A percentile compares a stretch with the other conserved stretches of the same genome.
Evolutionary conservation across 352 stramenopile genomes (phyloP).

Genomic region (Phytopythium cucurbitacearum): DNA sequence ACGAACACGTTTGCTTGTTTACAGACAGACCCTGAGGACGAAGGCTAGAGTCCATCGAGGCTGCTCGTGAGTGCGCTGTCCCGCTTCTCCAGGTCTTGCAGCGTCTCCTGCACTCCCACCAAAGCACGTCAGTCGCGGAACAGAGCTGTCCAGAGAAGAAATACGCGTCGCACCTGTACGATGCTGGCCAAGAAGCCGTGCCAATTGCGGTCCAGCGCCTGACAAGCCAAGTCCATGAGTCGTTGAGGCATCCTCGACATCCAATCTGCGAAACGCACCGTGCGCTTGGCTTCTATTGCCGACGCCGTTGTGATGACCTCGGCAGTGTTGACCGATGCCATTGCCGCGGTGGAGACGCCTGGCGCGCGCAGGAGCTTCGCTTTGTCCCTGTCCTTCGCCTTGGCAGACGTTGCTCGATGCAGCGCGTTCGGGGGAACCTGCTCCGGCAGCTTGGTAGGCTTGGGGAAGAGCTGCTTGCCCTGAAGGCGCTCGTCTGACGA

Average conservation of each 20-base stretch:
- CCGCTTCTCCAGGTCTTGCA: constrained; percentile 60
- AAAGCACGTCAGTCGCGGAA: neutral
- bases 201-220: constrained; percentile 63
- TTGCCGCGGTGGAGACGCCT: constrained; percentile 6
- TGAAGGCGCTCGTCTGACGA: constrained; percentile 32
- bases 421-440: constrained; percentile 5
- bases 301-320: constrained; percentile 45
- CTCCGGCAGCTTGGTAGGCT: constrained; percentile 10
- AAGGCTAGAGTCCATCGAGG: constrained; percentile 48
- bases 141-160: neutral
- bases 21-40: too few species aligned
- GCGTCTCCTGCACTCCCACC: constrained; percentile 36
- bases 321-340: constrained; percentile 16
- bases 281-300: constrained; percentile 50
- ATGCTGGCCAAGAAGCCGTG: constrained; percentile 40
- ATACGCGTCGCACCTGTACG: constrained; percentile 32
- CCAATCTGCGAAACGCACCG: constrained; percentile 17
- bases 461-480: constrained; percentile 57
- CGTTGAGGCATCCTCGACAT: neutral
- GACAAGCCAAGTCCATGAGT: constrained; percentile 1
- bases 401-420: constrained; percentile 7
- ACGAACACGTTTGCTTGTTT: too few species aligned
- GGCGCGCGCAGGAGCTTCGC: constrained; percentile 6
- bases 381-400: constrained; percentile 15
- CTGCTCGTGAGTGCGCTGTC: constrained; percentile 67